Base-by-base conservation (phyloP, 192 early-diverging fungal genomes). In the Backusella parvicylindrica region DNA sequence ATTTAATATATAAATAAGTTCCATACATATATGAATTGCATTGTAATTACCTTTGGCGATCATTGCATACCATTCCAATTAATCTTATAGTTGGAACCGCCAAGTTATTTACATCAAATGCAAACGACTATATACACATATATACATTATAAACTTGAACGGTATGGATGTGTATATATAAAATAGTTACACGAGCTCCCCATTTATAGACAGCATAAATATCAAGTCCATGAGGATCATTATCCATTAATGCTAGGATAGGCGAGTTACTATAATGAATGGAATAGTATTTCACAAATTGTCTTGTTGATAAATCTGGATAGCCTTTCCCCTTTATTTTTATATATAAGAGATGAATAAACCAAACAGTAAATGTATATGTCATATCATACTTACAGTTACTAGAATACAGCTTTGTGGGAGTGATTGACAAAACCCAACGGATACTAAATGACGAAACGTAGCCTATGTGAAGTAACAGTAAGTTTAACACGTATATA, bases 141-240 rank as follows among this genome's bases (percentile, higher is more conserved):
- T 37, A 8, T 31, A 36, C n/a, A 9, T 9, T 30, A 67, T 36
- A 47, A 47, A 35, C 13, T 67, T 38, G 31, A 13, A 21, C 18
- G 26, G 18, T n/a, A 36, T 41, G 23, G 2, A 23, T 9, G 23
- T 53, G 16, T n/a, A 38, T 75, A 66, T 53, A 79, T 75, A 12
- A 56, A 23, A 15, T 18, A 16, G 32, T 64, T 73, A 81, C 79
- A 56, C 31, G 28, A 32, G 71, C 71, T 16, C 79, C 79, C 71
- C 75, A 81, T 36, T 76, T 81, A 53, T 81, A 81, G 7, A 75
- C 47, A 12, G 72, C 35, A 50, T 76, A 76, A 53, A 81, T 81
- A 32, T 81, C 79, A 13, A 81, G 33, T 2, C 79, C 79, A 56
- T 81, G 65, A 11, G 79, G 79, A 63, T 81, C 79, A 74, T 73